Evolutionary conservation across 2,329 filamentous ascomycete genomes (phyloP).

Genomic region (Fusarium cyanostomum): DNA sequence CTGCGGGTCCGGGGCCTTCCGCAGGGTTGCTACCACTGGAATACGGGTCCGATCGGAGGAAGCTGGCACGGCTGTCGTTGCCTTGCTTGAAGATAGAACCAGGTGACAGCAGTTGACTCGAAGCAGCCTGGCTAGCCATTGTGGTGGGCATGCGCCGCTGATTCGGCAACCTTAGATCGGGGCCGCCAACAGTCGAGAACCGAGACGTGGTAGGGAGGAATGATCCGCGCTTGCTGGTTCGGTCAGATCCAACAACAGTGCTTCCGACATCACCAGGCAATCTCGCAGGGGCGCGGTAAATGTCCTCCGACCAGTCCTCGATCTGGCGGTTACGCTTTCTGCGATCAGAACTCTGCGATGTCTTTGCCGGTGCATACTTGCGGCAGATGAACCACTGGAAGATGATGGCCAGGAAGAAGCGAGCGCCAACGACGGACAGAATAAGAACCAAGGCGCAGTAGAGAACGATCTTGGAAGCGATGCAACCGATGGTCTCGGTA

Average conservation of each 20-base stretch:
- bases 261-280: conserved; percentile 78
- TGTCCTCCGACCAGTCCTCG: conserved; percentile 97
- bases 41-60: conserved; percentile 69
- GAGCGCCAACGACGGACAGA: conserved; percentile 83
- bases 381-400: conserved; percentile 98
- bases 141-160: conserved; percentile 77
- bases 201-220: conserved; percentile 94
- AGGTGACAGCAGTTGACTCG: conserved; percentile 75
- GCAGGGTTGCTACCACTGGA: conserved; percentile 61
- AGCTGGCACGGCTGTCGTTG: conserved; percentile 71
- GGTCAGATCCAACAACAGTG: conserved; percentile 71
- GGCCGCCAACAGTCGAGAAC: conserved; percentile 89
- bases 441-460: conserved; percentile 95
- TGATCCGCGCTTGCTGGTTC: conserved; percentile 81
- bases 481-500: conserved; percentile 95
- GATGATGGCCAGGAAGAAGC: conserved; percentile 87
- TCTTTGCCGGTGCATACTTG: conserved; percentile 85
- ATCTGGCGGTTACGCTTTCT: conserved; percentile 92
- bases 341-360: conserved; percentile 80
- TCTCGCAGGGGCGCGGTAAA: conserved; percentile 89
- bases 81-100: conserved; percentile 75
- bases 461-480: conserved; percentile 95
- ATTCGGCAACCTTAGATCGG: conserved; percentile 64
- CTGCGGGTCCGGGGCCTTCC: conserved; percentile 82
- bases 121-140: conserved; percentile 90